Base-by-base conservation (phyloP, 768 basidiomycete species). In the Lanmaoa pseudosensibilis region DNA sequence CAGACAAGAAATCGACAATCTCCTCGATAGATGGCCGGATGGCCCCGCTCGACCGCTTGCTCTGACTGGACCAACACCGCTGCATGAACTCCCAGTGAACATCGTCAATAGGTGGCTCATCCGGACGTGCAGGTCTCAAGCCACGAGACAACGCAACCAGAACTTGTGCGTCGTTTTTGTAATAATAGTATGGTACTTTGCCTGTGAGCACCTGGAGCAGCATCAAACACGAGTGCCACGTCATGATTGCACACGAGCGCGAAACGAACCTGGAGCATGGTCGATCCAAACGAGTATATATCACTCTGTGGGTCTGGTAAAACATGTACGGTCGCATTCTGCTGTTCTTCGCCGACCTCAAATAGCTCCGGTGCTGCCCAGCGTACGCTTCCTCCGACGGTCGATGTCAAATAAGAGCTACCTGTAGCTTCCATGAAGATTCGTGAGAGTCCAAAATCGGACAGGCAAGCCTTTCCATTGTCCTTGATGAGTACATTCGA, bases 321-420 rank as follows among this genome's bases (percentile, higher is more conserved):
- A 1, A 46, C 13, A 2, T 44, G 40, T 13, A 39, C 11, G 53
- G 65, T 62, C 16, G 55, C 51, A n/a, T 57, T 41, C 27, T 71
- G 68, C 5, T 41, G 46, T 23, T 75, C 70, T 16, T 73, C 67
- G 11, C 55, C 57, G 19, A 67, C 38, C 6, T 60, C 64, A 55
- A 77, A 80, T 0, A 82, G 54, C 16, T 75, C 65, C 0, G 78
- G 69, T 54, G 80, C 81, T 6, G 76, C 77, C 79, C 81, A 81
- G 1, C 79, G 73, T 34, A 80, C 69, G 23, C 76, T 78, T 9
- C 81, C 79, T 18, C 75, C 75, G 30, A 80, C 64, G n/a, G 67
- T 64, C 6, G 69, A 69, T 2, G 69, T 66, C 57, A 65, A 45
- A 50, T 69, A 72, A 7, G 62, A 59, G 16, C 57, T 62, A 10